Conservation (phyloP, 352 stramenopile genomes). For the Pythium rhizo-oryzae region DNA sequence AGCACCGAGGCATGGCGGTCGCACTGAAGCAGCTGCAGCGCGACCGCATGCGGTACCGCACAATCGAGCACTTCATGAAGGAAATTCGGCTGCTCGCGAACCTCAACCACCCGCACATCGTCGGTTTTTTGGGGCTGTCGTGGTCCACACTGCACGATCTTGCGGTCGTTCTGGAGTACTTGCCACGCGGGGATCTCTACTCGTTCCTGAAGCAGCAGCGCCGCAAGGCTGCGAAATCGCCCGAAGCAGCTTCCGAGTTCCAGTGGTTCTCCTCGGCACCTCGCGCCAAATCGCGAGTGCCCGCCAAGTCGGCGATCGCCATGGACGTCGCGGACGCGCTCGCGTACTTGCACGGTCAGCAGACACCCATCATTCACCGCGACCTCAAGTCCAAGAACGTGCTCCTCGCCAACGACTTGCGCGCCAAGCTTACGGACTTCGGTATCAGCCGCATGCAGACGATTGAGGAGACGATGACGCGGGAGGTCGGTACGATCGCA, state of each 20-base stretch:
- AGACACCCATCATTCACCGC: constrained; percentile 52
- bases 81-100: constrained; percentile 36
- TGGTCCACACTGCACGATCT: constrained; percentile 39
- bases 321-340: constrained; percentile 20
- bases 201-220: constrained; percentile 25
- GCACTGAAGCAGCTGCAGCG: constrained; percentile 33
- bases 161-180: constrained; percentile 39
- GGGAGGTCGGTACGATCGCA: constrained; percentile 37
- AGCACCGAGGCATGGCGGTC: constrained; percentile 18
- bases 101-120: constrained; percentile 38
- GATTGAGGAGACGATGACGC: constrained; percentile 38
- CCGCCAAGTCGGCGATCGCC: constrained; percentile 18
- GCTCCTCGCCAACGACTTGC: constrained; percentile 12
- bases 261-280: constrained; percentile 9
- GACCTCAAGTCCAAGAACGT: constrained; percentile 75
- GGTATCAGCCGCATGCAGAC: constrained; percentile 32
- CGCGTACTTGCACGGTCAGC: constrained; percentile 25
- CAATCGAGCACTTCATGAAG: constrained; percentile 33
- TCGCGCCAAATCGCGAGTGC: background rate
- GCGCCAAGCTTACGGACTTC: constrained; percentile 38
- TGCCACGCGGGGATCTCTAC: constrained; percentile 33
- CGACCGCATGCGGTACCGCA: constrained; percentile 25
- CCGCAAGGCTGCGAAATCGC: constrained; percentile 14
- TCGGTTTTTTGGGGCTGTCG: constrained; percentile 36
- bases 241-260: constrained; percentile 10